phyloP scores from a whole-genome alignment of 495 filamentous ascomycete species.

The Parathielavia hyrcaniae region DNA sequence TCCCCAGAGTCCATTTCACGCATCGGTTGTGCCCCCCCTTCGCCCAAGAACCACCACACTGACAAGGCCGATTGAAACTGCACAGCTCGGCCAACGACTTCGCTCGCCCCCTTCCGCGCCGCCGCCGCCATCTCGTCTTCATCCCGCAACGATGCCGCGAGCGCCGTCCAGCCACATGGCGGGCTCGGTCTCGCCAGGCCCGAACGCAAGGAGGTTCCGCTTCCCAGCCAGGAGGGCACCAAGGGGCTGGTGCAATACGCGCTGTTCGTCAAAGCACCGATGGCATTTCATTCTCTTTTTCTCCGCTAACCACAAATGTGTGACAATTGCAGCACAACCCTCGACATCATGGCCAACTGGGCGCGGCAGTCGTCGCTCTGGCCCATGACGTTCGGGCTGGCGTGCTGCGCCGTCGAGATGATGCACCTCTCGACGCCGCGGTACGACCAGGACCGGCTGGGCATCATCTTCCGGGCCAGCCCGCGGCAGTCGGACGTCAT shows the following conservation, averaged over 20 bases:
- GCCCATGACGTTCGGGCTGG: conserved; percentile 97
- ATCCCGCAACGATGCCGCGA: conserved; percentile 50
- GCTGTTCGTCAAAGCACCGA: conserved; percentile 76
- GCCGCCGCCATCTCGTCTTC: conserved; percentile 60
- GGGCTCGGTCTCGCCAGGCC: conserved; percentile 38
- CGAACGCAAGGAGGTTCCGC: conserved; percentile 63
- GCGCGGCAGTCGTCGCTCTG: conserved; percentile 87
- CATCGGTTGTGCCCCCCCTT: neutral
- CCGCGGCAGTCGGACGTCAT: conserved; percentile 95
- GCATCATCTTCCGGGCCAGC: conserved; percentile 95
- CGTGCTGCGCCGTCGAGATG: conserved; percentile 97
- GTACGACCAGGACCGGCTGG: conserved; percentile 92
- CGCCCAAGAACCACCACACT: conserved; percentile 7
- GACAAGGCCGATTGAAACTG: conserved; percentile 4
- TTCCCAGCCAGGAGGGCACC: conserved; percentile 86
- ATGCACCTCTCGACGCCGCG: conserved; percentile 95
- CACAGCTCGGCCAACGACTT: conserved; percentile 56
- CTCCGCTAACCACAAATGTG: neutral
- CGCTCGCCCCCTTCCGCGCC: conserved; percentile 56
- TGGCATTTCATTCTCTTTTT: conserved; percentile 10
- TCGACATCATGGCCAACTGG: conserved; percentile 93
- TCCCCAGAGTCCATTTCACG: neutral
- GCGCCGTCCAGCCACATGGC: conserved; percentile 39
- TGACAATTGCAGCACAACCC: conserved; percentile 59
- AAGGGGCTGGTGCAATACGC: conserved; percentile 97